A percentile compares a stretch with the other conserved stretches of the same genome.
Conservation (phyloP, 371 early-diverging fungal species). For the Mucor ambiguus region DNA sequence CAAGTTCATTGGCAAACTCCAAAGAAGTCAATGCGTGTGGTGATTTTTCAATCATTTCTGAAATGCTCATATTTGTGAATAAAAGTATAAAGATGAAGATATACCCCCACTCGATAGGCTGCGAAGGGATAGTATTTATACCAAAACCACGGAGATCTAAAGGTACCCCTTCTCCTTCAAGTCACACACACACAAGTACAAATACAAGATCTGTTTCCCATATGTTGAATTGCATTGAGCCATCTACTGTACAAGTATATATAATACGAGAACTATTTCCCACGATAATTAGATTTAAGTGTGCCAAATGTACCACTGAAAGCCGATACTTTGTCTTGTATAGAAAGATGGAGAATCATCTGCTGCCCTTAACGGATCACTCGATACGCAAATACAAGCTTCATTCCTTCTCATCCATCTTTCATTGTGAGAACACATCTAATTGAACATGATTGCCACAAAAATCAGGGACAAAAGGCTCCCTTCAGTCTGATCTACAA, state of each 20-base stretch:
- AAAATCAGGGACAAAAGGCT: no score
- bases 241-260: neutral
- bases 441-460: no score
- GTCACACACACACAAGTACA: neutral
- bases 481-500: no score
- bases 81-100: neutral
- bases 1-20: constrained; percentile 62
- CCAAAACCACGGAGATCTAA: neutral
- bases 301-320: no score
- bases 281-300: neutral
- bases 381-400: no score
- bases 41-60: neutral
- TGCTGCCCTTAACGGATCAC: no score
- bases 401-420: no score
- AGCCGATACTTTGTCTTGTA: no score
- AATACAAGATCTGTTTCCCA: neutral
- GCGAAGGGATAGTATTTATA: neutral
- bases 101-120: neutral
- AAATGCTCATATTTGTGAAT: neutral
- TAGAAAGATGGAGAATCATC: no score
- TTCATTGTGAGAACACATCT: no score
- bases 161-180: neutral
- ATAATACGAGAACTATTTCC: neutral
- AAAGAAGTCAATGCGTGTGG: constrained; percentile 4
- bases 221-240: neutral